These are phyloP conservation scores for Pleurotus pulmonarius DNA, from an alignment of 768 basidiomycete species.

Conservation along the genomic window DNA sequence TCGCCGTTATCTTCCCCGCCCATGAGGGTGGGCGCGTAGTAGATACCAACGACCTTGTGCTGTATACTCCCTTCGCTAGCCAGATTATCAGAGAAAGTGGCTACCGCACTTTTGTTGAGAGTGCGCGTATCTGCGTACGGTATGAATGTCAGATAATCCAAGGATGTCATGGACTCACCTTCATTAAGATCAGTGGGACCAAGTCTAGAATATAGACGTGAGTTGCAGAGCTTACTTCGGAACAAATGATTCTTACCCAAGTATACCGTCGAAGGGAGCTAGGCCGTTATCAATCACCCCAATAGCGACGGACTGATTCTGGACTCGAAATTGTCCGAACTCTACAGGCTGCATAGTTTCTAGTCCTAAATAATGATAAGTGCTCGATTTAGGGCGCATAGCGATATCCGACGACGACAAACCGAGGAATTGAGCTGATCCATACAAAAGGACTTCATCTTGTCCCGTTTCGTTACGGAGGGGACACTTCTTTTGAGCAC, in stretches of 20 bases:
- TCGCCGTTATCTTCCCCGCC: constrained; percentile 6
- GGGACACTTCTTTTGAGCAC: not conserved
- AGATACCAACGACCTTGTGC: constrained; percentile 26
- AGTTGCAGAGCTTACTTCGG: not conserved
- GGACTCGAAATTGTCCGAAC: too few relatives aligned
- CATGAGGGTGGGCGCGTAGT: constrained; percentile 32
- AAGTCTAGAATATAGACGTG: not conserved
- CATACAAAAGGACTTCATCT: not conserved
- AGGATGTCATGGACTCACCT: not conserved
- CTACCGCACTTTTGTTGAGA: constrained; percentile 14
- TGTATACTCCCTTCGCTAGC: constrained; percentile 26
- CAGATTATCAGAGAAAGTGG: constrained; percentile 40
- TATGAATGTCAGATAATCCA: not conserved
- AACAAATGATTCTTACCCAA: not conserved
- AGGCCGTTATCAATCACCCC: not conserved
- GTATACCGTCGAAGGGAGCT: not conserved
- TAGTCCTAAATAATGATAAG: too few relatives aligned
- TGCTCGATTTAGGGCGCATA: too few relatives aligned
- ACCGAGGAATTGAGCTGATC: not conserved
- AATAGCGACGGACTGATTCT: not conserved
- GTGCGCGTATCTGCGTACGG: constrained; percentile 9
- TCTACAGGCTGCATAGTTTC: too few relatives aligned
- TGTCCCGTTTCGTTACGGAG: not conserved
- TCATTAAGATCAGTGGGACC: not conserved
- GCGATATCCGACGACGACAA: not conserved